Base-by-base conservation (phyloP, 768 basidiomycete species). In the Tricholoma hemisulphureum region DNA sequence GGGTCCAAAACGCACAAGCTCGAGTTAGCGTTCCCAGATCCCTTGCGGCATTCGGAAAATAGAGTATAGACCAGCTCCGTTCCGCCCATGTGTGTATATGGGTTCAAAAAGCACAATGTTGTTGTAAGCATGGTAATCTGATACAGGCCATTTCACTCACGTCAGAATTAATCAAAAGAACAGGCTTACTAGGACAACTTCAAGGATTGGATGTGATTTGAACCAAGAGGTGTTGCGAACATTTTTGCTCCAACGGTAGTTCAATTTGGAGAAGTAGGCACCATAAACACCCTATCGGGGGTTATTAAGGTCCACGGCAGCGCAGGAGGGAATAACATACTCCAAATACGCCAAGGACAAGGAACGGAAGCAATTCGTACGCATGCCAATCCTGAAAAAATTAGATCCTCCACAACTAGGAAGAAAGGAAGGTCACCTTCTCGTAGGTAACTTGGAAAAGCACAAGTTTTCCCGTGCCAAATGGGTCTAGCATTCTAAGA, bases 21-120 rank as follows among this genome's bases (percentile, higher is more conserved):
- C 2, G 75, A 81, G 54, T 86, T 82, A 16, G 76, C 79, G 62
- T 85, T 79, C 6, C 73, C 65, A 55, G 83, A 80, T 49, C 80
- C 83, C 0, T 77, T 69, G 26, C 77, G 80, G 65, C 96, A 99
- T 74, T 97, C 95, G 0, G 89, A 81, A 67, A 98, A 93, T 46
- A 98, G 85, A 59, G 88, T 88, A 68, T 92, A 94, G 53, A 99
- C 90, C 21, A 98, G 87, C 66, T 99, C 95, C 2, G 96, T 95
- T 3, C 96, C 93, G 53, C 94, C 89, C 90, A 98, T 95, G 34
- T 89, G 85, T 5, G 93, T 89, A 67, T 88, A 98, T 0, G 91
- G 89, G 69, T 95, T 97, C 53, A 91, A 73, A 76, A 95, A 96
- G 62, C 89, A 89, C 43, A 96, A 71, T 4, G 83, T 63, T 0